Evolutionary conservation across 768 basidiomycete species (phyloP).

Genomic region (Cantharellus cinnabarinus): DNA sequence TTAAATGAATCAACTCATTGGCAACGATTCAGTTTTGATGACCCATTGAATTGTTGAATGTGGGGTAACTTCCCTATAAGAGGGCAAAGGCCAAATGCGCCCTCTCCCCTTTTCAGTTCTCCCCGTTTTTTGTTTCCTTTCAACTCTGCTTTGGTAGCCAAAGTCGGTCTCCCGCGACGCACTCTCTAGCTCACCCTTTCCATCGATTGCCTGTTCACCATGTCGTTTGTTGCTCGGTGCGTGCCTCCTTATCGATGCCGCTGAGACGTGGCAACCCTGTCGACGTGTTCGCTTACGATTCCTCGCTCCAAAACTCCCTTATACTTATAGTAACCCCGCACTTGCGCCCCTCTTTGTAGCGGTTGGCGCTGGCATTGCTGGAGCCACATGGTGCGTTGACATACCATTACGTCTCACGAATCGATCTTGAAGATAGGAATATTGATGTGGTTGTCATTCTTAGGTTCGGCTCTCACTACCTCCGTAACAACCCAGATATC

Average conservation of each 20-base stretch:
- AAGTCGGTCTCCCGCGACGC: neutral
- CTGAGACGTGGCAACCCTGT: no score
- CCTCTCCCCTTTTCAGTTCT: no score
- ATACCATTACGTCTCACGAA: neutral
- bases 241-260: neutral
- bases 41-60: no score
- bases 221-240: neutral
- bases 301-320: neutral
- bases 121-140: neutral
- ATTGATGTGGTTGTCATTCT: neutral
- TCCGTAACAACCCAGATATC: conserved; percentile 5
- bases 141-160: neutral
- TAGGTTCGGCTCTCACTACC: conserved; percentile 2
- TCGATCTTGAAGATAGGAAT: no score
- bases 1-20: no score
- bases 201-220: neutral
- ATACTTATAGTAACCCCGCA: conserved; percentile 5
- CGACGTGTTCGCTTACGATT: no score
- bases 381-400: conserved; percentile 1
- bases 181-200: neutral
- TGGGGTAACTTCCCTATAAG: no score
- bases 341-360: conserved; percentile 9
- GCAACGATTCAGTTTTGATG: no score
- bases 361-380: conserved; percentile 4
- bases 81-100: no score